A percentile compares a stretch with the other conserved stretches of the same genome.
These are phyloP conservation scores for Xylariaceae sp. DNA, from an alignment of 2,329 filamentous ascomycete species.

Conservation along the genomic window DNA sequence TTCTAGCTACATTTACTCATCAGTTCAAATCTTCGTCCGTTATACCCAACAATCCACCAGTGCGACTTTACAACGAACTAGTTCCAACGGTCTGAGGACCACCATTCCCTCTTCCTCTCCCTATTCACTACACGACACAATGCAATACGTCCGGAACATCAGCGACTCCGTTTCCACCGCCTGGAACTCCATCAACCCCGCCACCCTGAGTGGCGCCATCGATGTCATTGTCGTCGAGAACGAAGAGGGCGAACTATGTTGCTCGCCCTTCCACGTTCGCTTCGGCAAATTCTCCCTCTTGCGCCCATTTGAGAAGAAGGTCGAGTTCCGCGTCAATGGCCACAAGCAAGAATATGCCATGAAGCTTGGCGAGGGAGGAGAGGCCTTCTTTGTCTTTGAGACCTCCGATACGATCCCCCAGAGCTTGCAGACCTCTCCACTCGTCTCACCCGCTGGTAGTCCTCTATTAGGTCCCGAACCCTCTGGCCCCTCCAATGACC, in stretches of 20 bases:
- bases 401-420: constrained; percentile 89
- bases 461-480: constrained; percentile 59
- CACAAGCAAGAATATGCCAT: constrained; percentile 90
- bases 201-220: constrained; percentile 94
- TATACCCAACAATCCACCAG: no score
- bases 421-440: constrained; percentile 87
- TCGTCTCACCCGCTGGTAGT: constrained; percentile 85
- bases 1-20: no score
- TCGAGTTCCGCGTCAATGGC: constrained; percentile 95
- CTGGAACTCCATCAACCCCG: constrained; percentile 99
- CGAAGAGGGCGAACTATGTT: constrained; percentile 82
- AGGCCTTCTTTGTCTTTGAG: constrained; percentile 98
- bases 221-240: constrained; percentile 98
- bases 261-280: constrained; percentile 96
- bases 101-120: neutral
- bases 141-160: constrained; percentile 97
- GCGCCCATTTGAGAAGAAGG: constrained; percentile 96
- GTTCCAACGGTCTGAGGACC: constrained; percentile 2
- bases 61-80: no score
- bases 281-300: constrained; percentile 98
- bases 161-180: constrained; percentile 95
- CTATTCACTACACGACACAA: constrained; percentile 40
- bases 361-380: constrained; percentile 96
- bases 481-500: constrained; percentile 32
- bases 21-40: no score